Conservation (phyloP, 2,329 filamentous ascomycete species). For the Fusarium sp. region DNA sequence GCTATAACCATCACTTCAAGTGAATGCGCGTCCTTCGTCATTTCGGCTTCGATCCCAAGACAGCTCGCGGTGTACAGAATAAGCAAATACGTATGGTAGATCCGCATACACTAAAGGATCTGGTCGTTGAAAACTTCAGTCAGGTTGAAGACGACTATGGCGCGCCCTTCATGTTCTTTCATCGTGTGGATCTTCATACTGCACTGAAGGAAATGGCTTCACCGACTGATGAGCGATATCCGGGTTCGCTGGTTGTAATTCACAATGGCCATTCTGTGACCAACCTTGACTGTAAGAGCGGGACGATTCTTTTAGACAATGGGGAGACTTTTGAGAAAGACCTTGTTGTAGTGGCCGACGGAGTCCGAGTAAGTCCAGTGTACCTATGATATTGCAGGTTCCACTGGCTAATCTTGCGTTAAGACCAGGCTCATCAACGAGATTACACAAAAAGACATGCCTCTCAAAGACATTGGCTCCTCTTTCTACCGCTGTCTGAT, state of each 20-base stretch:
- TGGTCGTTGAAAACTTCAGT: neutral
- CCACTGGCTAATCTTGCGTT: accelerated
- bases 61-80: neutral
- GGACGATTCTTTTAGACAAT: accelerated
- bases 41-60: neutral
- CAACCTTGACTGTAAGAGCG: neutral
- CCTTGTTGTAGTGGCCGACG: neutral
- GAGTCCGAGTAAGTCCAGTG: neutral
- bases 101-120: neutral
- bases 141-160: neutral
- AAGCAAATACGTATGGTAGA: conserved; percentile 14
- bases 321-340: neutral
- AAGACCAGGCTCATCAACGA: neutral
- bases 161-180: neutral
- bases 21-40: neutral
- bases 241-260: neutral
- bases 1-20: neutral
- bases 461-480: neutral
- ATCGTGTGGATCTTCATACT: neutral
- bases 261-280: neutral
- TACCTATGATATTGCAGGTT: accelerated
- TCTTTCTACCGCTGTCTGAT: conserved; percentile 18
- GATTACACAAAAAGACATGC: accelerated
- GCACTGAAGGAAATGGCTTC: neutral
- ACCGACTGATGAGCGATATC: neutral